Base-by-base conservation (phyloP, 192 early-diverging fungal genomes). In the Coemansia sp. region DNA sequence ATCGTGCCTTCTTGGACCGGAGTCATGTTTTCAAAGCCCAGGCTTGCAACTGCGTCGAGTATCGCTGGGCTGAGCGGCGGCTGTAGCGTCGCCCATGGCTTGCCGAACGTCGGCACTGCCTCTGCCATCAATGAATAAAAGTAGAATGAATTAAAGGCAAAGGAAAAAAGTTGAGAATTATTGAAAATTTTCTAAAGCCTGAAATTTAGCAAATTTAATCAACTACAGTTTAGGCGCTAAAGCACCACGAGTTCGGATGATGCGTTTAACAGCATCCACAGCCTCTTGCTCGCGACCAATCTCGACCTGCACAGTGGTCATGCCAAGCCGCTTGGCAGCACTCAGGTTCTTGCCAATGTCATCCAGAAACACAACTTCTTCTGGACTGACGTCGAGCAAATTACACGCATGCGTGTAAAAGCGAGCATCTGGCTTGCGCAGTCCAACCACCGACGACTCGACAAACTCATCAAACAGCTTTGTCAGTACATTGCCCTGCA, bases 1-100 rank as follows among this genome's bases (percentile, higher is more conserved):
- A 98, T 96, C 0, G 93, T 88, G 3, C 89, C 82, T 0, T 92
- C 87, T 78, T 99, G 97, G 17, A 97, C 94, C 3, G 95, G 95
- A 3, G 94, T 99, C 93, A 95, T 96, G 43, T 86, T 75, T 6
- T 85, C 68, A 68, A 94, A 98, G 3, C 91, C 92, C 51, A 93
- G 79, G 26, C 80, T 76, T 6, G 58, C 58, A 3, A 94, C 70
- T 1, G 85, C 83, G 9, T 87, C 84, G 6, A 90, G 75, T 26
- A 87, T 65, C 5, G 65, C 57, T 19, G 69, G 56, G 50, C 85
- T 86, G 54, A 92, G 82, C 19, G 80, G 67, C 23, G 90, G 87
- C 49, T 82, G 71, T 29, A 92, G 72, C 43, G 83, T 58, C 59
- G 65, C 71, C 91, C 91, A 92, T 12, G 82, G 61, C 45, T 84